Evolutionary conservation across 371 early-diverging fungal species (phyloP), one percentile per base, ranked within the genome.

Genomic region (Mortierella sp.): DNA sequence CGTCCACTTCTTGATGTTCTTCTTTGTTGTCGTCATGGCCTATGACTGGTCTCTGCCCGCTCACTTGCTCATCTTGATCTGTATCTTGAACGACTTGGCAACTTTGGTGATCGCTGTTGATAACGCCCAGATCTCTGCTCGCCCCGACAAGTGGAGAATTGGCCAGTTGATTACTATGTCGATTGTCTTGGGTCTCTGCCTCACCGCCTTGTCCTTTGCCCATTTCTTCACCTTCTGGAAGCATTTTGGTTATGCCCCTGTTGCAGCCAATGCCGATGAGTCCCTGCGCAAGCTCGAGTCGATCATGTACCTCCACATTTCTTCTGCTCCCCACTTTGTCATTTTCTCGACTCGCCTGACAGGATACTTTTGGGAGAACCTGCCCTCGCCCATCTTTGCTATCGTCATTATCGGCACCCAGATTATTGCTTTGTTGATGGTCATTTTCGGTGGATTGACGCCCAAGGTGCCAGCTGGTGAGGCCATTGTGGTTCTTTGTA

Each of bases 331-430:
- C 48, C 96, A 97, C 82, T 97, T 97, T 84, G 93, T 95, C 28
- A 97, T 97, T 79, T 97, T 97, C 79, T 94, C 95, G n/a, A 97
- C 97, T 9, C 90, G 97, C 64, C 79, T 96, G 17, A 84, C 91
- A n/a, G 89, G 90, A n/a, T 92, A 90, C 81, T 95, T 94, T 85
- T 97, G 93, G 91, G 89, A 88, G 63, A 92, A 88, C 61, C 79
- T 90, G 57, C 97, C 97, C 15, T 91, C 92, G 21, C 83, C 84
- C 82, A 79, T 85, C 30, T 97, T 97, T 78, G 89, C 92, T 0
- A 62, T 84, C 2, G 94, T 93, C 51, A 91, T 97, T 51, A 84
- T 93, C 61, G 95, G 93, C 32, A 97, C 96, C 8, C 97, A 97
- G 82, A 84, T 96, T 48, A 83, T 97, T 84, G 97, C 97, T 53